A percentile compares a stretch with the other conserved stretches of the same genome.
phyloP scores from a whole-genome alignment of 2,329 filamentous ascomycete species.

The Didymella pomorum region DNA sequence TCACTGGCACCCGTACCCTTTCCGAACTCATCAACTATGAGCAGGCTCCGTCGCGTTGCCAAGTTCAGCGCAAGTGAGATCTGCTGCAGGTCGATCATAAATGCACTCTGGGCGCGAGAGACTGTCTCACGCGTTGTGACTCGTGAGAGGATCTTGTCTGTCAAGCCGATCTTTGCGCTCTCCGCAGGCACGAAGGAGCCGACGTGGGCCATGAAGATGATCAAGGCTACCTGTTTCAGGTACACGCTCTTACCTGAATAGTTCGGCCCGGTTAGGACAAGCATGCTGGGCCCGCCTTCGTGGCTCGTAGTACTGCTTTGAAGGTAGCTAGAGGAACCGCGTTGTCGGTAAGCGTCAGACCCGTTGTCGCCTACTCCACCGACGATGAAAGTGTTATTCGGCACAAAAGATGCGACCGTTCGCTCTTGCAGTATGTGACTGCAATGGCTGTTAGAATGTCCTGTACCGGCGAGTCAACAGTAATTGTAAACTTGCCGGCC shows the following conservation, averaged over 20 bases:
- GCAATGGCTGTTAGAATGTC: not conserved
- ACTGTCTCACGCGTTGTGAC: slow-evolving; percentile 78
- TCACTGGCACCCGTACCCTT: slow-evolving; percentile 72
- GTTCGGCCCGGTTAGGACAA: slow-evolving; percentile 91
- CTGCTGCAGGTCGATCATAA: slow-evolving; percentile 88
- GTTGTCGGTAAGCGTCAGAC: slow-evolving; percentile 3
- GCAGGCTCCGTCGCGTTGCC: slow-evolving; percentile 76
- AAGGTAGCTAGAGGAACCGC: not conserved
- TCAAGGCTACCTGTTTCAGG: slow-evolving; percentile 89
- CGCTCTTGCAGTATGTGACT: slow-evolving; percentile 87
- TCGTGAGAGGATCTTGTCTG: slow-evolving; percentile 89
- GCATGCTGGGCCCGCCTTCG: slow-evolving; percentile 65
- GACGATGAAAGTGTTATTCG: slow-evolving; percentile 77
- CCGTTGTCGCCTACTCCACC: slow-evolving; percentile 60
- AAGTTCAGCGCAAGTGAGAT: slow-evolving; percentile 78
- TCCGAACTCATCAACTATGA: slow-evolving; percentile 93
- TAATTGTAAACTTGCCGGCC: slow-evolving; percentile 65
- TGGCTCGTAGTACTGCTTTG: not conserved
- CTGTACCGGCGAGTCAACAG: not conserved
- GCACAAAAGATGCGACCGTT: slow-evolving; percentile 78
- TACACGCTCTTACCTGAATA: slow-evolving; percentile 97
- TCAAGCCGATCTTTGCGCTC: slow-evolving; percentile 79
- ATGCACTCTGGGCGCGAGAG: slow-evolving; percentile 69
- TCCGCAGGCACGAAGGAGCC: slow-evolving; percentile 88
- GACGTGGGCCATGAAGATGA: slow-evolving; percentile 90